These are phyloP conservation scores for Solanum chacoense DNA, from an alignment of 305 asterid genomes.

Conservation along the genomic window DNA sequence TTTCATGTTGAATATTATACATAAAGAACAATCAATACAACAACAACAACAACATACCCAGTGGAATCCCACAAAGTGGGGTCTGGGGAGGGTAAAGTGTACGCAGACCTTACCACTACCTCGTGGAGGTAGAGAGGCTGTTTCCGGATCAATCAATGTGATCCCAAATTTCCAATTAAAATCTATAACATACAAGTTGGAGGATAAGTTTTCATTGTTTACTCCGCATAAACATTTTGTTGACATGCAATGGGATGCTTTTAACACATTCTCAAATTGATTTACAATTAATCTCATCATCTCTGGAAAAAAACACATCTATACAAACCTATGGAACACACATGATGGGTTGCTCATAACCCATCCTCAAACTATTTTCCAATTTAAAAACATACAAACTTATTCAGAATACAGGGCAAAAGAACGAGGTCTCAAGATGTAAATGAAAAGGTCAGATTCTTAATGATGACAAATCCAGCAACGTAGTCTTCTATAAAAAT, in stretches of 20 bases:
- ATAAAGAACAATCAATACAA: neutral
- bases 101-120: too few relatives aligned
- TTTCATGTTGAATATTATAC: neutral
- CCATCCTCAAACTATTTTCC: neutral
- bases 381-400: neutral
- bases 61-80: too few relatives aligned
- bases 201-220: neutral
- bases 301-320: neutral
- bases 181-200: neutral
- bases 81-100: too few relatives aligned
- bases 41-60: too few relatives aligned
- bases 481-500: neutral
- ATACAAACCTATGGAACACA: neutral
- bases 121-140: too few relatives aligned
- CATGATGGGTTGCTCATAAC: neutral
- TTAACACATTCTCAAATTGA: neutral
- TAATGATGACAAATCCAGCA: neutral
- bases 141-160: neutral
- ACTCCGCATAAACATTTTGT: neutral
- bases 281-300: neutral
- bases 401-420: neutral
- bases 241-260: neutral
- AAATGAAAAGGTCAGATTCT: neutral
- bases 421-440: neutral
- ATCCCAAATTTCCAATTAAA: neutral